Evolutionary conservation across 306 rosid genomes (phyloP).

Genomic region (Gastrolobium bilobum): DNA sequence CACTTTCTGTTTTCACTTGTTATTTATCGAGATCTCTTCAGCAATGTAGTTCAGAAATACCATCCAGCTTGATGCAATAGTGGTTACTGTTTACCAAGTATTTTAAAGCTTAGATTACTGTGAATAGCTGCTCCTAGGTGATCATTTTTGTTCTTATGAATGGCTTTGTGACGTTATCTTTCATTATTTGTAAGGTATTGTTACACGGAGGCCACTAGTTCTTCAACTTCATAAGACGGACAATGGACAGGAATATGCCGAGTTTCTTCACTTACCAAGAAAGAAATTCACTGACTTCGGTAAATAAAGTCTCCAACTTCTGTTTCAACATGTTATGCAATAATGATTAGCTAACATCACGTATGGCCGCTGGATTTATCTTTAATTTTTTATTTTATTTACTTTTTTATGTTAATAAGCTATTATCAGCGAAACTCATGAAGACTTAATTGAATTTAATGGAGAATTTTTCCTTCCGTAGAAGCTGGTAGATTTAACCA

Average conservation of each 20-base stretch:
- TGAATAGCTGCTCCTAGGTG: conserved; percentile 23
- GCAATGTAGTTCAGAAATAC: conserved; percentile 16
- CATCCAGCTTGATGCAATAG: conserved; percentile 22
- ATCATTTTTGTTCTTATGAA: conserved; percentile 22
- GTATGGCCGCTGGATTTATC: background rate
- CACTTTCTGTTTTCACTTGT: background rate
- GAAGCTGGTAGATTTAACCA: background rate
- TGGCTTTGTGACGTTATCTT: conserved; percentile 33
- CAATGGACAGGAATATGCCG: conserved; percentile 85
- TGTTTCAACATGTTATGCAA: conserved; percentile 16
- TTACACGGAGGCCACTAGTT: conserved; percentile 93
- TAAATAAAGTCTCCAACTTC: conserved; percentile 49
- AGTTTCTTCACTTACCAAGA: conserved; percentile 94
- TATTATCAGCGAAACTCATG: conserved; percentile 21
- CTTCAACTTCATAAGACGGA: conserved; percentile 94
- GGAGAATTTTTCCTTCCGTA: conserved; percentile 2
- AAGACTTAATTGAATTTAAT: conserved; percentile 3
- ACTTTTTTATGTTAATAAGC: conserved; percentile 13
- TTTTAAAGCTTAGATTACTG: background rate
- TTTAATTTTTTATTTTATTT: background rate
- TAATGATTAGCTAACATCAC: conserved; percentile 17
- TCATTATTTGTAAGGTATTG: conserved; percentile 72
- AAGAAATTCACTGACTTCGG: conserved; percentile 87
- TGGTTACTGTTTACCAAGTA: background rate
- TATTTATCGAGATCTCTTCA: conserved; percentile 27